These are phyloP conservation scores for Colletotrichum somersetense DNA, from an alignment of 2,329 filamentous ascomycete genomes.

Conservation along the genomic window DNA sequence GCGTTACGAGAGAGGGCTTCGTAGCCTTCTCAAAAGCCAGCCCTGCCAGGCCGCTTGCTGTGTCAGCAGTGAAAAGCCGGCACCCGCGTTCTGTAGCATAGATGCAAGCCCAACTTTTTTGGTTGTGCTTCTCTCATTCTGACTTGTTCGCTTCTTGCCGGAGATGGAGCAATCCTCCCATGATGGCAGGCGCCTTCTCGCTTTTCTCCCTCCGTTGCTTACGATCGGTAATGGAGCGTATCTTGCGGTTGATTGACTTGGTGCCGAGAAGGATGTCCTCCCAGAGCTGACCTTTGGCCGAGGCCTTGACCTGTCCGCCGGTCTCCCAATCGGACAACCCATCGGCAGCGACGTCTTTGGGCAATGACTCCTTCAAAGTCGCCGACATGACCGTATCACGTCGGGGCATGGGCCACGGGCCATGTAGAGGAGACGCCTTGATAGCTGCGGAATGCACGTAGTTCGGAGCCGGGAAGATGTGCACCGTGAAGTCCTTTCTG, in stretches of 20 bases:
- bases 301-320: conserved; percentile 45
- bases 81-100: not conserved
- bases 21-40: not conserved
- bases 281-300: conserved; percentile 43
- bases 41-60: no score
- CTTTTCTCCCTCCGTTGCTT: conserved; percentile 12
- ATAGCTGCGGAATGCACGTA: conserved; percentile 57
- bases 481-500: conserved; percentile 56
- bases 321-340: conserved; percentile 61
- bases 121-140: not conserved
- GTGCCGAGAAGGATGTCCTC: conserved; percentile 43
- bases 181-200: conserved; percentile 24
- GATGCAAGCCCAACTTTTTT: not conserved
- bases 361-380: conserved; percentile 56
- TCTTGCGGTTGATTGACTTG: conserved; percentile 33
- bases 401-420: conserved; percentile 55
- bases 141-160: conserved; percentile 5
- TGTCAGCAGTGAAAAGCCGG: not conserved
- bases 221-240: conserved; percentile 33
- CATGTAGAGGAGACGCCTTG: conserved; percentile 53
- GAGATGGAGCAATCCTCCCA: conserved; percentile 39
- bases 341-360: conserved; percentile 51
- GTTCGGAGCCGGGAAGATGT: conserved; percentile 54
- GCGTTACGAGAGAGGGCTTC: not conserved
- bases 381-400: conserved; percentile 50